Percentiles rank a stretch among this genome's conserved stretches.
Evolutionary conservation across 148 eudicot species (phyloP).

Genomic region (Limonium bicolor): DNA sequence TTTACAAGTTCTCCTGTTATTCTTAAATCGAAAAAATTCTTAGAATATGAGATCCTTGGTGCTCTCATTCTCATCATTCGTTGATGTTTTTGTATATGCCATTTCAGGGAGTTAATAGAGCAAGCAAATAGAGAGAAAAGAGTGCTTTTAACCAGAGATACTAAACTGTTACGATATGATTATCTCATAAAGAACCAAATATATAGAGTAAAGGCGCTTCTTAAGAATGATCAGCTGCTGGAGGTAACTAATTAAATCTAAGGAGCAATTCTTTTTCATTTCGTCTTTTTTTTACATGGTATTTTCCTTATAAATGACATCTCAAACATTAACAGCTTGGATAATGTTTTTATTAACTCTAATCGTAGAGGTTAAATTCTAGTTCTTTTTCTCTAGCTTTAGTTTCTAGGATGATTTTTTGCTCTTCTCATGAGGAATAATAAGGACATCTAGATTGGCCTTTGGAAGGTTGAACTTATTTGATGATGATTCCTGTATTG

Average conservation of each 20-base stretch:
- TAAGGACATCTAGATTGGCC: no score
- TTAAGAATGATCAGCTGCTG: slow-evolving; percentile 78
- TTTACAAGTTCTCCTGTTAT: background rate
- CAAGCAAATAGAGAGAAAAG: slow-evolving; percentile 79
- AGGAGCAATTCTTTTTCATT: background rate
- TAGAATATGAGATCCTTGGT: no score
- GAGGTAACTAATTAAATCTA: slow-evolving; percentile 29
- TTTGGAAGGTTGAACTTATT: no score
- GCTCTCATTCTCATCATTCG: background rate
- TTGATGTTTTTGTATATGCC: slow-evolving; percentile 2
- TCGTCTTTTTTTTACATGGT: slow-evolving; percentile 1
- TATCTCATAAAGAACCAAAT: slow-evolving; percentile 73
- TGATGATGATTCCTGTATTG: no score
- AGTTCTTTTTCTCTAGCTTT: no score
- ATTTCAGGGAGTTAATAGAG: slow-evolving; percentile 66
- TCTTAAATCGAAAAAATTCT: background rate
- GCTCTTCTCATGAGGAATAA: no score
- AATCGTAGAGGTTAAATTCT: no score
- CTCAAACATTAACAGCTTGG: background rate
- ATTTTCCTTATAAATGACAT: background rate
- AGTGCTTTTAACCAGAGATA: slow-evolving; percentile 86
- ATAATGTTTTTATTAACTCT: background rate
- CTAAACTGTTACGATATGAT: slow-evolving; percentile 72
- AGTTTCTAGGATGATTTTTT: no score
- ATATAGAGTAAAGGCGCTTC: slow-evolving; percentile 73